A percentile compares a stretch with the other conserved stretches of the same genome.
These are phyloP conservation scores for Eucalyptus urophylla DNA, from an alignment of 345 rosid species.

Conservation along the genomic window DNA sequence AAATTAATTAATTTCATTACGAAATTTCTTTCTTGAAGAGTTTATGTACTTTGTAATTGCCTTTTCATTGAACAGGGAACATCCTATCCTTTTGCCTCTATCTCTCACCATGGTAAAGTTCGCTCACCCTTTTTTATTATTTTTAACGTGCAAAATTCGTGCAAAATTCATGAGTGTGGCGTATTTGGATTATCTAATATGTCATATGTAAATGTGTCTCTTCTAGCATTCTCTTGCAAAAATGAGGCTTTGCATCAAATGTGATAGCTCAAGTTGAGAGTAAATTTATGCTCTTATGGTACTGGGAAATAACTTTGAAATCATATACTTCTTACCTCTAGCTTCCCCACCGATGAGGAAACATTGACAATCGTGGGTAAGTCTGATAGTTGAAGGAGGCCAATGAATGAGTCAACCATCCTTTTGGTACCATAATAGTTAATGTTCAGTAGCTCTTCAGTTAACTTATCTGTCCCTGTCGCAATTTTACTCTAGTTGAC, in stretches of 20 bases:
- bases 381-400: slow-evolving; percentile 30
- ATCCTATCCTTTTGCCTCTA: no score
- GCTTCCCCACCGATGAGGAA: slow-evolving; percentile 17
- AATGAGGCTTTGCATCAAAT: not conserved
- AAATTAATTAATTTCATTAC: no score
- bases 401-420: slow-evolving; percentile 29
- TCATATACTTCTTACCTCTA: slow-evolving; percentile 8
- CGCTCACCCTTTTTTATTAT: no score
- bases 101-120: no score
- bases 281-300: not conserved
- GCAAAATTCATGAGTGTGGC: no score
- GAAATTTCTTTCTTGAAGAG: no score
- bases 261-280: no score
- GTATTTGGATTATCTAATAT: no score
- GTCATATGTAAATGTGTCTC: no score
- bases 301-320: not conserved
- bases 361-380: slow-evolving; percentile 38
- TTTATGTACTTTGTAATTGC: no score
- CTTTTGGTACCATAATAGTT: slow-evolving; percentile 43
- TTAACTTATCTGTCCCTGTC: slow-evolving; percentile 11
- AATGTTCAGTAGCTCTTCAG: slow-evolving; percentile 13
- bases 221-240: not conserved
- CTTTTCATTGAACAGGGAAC: no score
- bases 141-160: no score
- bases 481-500: slow-evolving; percentile 7